Percentiles rank a stretch among this genome's conserved stretches.
phyloP scores from a whole-genome alignment of 164 flowering plant species.

The Nymphaea colorata region DNA sequence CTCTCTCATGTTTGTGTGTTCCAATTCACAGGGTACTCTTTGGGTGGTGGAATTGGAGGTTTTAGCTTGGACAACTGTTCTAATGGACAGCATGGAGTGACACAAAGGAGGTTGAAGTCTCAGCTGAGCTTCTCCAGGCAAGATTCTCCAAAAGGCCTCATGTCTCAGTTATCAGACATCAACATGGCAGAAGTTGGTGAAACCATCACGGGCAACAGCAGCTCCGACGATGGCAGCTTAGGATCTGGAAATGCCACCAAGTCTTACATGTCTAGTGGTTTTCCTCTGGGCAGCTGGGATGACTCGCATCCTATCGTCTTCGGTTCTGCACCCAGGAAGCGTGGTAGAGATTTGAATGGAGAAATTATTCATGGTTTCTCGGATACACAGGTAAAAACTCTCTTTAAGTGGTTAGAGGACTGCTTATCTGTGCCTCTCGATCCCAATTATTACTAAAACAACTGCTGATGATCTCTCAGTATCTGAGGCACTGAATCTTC shows the following conservation, averaged over 20 bases:
- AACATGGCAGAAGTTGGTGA: slow-evolving; percentile 23
- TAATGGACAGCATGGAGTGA: slow-evolving; percentile 25
- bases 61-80: slow-evolving; percentile 21
- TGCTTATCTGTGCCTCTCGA: no score
- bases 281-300: slow-evolving; percentile 52
- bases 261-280: slow-evolving; percentile 28
- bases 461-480: no score
- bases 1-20: not conserved
- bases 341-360: slow-evolving; percentile 25
- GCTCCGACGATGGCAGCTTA: slow-evolving; percentile 12
- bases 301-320: slow-evolving; percentile 42
- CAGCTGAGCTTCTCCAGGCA: slow-evolving; percentile 68
- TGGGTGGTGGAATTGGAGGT: slow-evolving; percentile 29
- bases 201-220: slow-evolving; percentile 22
- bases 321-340: slow-evolving; percentile 32
- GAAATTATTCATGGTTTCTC: slow-evolving; percentile 22
- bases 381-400: slow-evolving; percentile 33
- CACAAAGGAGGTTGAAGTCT: slow-evolving; percentile 38
- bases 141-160: slow-evolving; percentile 28
- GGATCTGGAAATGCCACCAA: slow-evolving; percentile 22
- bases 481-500: no score
- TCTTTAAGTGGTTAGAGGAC: not conserved
- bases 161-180: slow-evolving; percentile 54
- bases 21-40: slow-evolving; percentile 29
- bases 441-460: no score